Evolutionary conservation across 805 yeast species (phyloP).

Genomic region (Maudiozyma pseudohumilis): DNA sequence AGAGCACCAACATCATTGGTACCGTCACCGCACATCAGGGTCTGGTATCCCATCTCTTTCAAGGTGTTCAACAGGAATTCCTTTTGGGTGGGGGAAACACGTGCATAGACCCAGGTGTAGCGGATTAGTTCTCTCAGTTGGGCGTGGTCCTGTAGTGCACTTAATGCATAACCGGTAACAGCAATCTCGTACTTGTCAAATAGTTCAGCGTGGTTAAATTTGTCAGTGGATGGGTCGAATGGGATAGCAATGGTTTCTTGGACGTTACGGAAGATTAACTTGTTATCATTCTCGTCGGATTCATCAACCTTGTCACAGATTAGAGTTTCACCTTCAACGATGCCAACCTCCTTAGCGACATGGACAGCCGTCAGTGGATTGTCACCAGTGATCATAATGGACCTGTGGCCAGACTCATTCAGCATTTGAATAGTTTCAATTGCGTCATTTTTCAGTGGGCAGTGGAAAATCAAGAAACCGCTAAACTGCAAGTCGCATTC

Average conservation of each 20-base stretch:
- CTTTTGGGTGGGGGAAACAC: slow-evolving; percentile 94
- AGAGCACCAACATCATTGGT: slow-evolving; percentile 99
- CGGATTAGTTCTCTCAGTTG: slow-evolving; percentile 67
- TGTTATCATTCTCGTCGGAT: slow-evolving; percentile 40
- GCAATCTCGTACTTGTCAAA: slow-evolving; percentile 74
- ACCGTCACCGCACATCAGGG: slow-evolving; percentile 99
- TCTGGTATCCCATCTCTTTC: slow-evolving; percentile 81
- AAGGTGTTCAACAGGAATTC: slow-evolving; percentile 78
- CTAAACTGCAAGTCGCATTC: slow-evolving; percentile 71
- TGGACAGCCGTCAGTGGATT: slow-evolving; percentile 97
- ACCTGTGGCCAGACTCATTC: slow-evolving; percentile 90
- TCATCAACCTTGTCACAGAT: slow-evolving; percentile 80
- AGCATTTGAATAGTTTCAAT: slow-evolving; percentile 82
- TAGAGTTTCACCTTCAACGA: slow-evolving; percentile 72
- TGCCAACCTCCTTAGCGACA: slow-evolving; percentile 88
- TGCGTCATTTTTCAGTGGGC: slow-evolving; percentile 94
- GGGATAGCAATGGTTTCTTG: slow-evolving; percentile 66
- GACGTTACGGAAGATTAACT: slow-evolving; percentile 77
- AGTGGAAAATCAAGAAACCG: slow-evolving; percentile 93
- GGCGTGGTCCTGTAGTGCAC: slow-evolving; percentile 50
- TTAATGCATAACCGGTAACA: slow-evolving; percentile 84
- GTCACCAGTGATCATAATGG: slow-evolving; percentile 97
- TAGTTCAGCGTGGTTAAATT: slow-evolving; percentile 32
- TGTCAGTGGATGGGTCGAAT: slow-evolving; percentile 43
- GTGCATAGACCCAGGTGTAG: slow-evolving; percentile 94